Percentiles rank a stretch among this genome's conserved stretches.
Conservation (phyloP, 345 rosid species). For the Dimocarpus longan region DNA sequence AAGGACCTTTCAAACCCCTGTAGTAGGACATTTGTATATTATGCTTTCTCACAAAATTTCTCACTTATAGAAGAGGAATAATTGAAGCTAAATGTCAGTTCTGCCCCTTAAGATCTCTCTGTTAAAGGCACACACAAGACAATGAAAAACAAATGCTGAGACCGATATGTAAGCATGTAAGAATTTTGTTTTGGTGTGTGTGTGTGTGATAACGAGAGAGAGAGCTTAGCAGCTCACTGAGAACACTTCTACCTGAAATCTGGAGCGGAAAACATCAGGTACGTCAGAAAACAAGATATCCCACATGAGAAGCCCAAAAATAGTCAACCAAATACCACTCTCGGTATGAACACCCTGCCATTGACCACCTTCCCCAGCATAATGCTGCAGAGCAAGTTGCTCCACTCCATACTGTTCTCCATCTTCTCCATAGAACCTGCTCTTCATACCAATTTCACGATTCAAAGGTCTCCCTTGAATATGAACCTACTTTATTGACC, state of each 20-base stretch:
- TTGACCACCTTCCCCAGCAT: constrained; percentile 81
- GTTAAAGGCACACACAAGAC: no score
- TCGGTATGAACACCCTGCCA: constrained; percentile 90
- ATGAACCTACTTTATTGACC: constrained; percentile 50
- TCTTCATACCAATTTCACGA: constrained; percentile 72
- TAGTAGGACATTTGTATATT: no score
- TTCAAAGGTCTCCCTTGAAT: constrained; percentile 89
- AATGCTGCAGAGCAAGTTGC: constrained; percentile 89
- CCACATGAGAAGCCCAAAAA: constrained; percentile 95
- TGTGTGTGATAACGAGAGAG: background rate
- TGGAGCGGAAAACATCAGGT: constrained; percentile 75
- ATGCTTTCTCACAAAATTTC: no score
- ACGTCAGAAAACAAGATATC: constrained; percentile 70
- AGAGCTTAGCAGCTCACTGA: constrained; percentile 3
- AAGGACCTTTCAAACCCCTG: no score
- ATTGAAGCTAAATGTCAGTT: no score
- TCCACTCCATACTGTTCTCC: constrained; percentile 94
- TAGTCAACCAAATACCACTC: constrained; percentile 91
- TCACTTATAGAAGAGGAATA: no score
- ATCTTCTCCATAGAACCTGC: constrained; percentile 85
- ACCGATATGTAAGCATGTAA: background rate
- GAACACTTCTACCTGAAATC: constrained; percentile 63
- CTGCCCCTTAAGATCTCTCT: no score
- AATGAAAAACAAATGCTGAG: background rate
- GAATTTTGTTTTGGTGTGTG: background rate